phyloP scores from a whole-genome alignment of 2,329 filamentous ascomycete genomes.

The Calonectria leucothoes region DNA sequence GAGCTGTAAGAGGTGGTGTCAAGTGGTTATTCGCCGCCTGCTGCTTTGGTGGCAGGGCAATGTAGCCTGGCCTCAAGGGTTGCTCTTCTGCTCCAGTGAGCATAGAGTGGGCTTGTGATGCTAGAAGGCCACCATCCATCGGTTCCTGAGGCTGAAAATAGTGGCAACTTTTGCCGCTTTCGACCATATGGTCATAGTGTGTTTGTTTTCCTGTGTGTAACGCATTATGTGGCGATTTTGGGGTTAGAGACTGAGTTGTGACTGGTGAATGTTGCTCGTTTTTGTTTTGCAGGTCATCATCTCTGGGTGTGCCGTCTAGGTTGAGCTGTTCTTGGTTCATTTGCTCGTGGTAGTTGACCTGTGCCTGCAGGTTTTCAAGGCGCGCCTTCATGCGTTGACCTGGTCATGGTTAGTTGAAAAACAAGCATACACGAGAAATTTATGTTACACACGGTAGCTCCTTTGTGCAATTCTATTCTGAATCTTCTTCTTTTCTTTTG shows the following conservation, averaged over 20 bases:
- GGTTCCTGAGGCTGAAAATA: constrained; percentile 5
- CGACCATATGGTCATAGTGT: not conserved
- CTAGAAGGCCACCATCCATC: not conserved
- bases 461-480: constrained; percentile 18
- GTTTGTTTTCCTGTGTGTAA: not conserved
- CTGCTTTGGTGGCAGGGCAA: not conserved
- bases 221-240: not conserved
- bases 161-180: not conserved
- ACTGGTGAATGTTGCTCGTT: not conserved
- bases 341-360: constrained; percentile 18
- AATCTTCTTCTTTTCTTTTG: constrained; percentile 17
- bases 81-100: not conserved
- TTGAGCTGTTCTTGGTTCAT: constrained; percentile 5
- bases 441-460: constrained; percentile 6
- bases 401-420: not conserved
- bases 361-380: constrained; percentile 10
- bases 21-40: not conserved
- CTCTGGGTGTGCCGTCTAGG: not conserved
- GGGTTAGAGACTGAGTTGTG: constrained; percentile 6
- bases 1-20: not conserved
- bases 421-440: not conserved
- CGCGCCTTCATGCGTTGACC: constrained; percentile 18
- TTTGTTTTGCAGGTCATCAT: not conserved
- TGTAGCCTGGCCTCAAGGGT: not conserved
- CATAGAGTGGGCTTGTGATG: not conserved